Base-by-base conservation (phyloP, 352 stramenopile genomes). In the Saprolegnia diclina region DNA sequence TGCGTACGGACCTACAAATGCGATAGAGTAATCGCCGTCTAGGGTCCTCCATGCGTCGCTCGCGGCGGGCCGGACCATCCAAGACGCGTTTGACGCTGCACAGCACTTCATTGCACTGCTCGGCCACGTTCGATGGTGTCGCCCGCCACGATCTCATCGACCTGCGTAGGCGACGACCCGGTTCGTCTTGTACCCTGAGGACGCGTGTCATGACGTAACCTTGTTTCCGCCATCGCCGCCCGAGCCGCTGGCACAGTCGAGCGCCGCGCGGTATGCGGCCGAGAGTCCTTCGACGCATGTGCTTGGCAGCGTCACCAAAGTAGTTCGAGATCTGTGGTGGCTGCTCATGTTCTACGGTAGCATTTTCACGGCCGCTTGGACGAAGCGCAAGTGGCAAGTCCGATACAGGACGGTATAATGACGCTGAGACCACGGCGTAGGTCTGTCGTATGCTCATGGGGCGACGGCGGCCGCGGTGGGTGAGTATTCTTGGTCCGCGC, bases 401-500 rank as follows among this genome's bases (percentile, higher is more conserved):
- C 9, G 4, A 4, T 18, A 13, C 3, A 59, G 1, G 40, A 52
- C 13, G 19, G 45, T n/a, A 22, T 6, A 1, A 11, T 24, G 13
- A 53, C 24, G 16, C 13, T 35, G 22, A 7, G 1, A 56, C 1
- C 13, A 5, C 9, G 2, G 54, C 21, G 37, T 62, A 69, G 63
- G 54, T 69, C 61, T 69, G 63, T 38, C 26, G 50, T 19, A 22
- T 18, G 13, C 46, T 69, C 19, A 42, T 69, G 63, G 38, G 50
- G 16, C 63, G 42, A 13, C 19, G n/a, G 4, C 63, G 54, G 22
- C 53, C 63, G 1, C 63, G 63, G 10, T 59, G 53, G 14, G 38
- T 69, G 11, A 46, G 37, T 24, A 63, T 69, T 32, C 53, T 61
- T 6, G 63, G 63, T 19, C 63, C 63, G 11, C 22, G 44, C 13